These are phyloP conservation scores for Ceratocystis cubensis DNA, from an alignment of 2,329 filamentous ascomycete genomes.

Conservation along the genomic window DNA sequence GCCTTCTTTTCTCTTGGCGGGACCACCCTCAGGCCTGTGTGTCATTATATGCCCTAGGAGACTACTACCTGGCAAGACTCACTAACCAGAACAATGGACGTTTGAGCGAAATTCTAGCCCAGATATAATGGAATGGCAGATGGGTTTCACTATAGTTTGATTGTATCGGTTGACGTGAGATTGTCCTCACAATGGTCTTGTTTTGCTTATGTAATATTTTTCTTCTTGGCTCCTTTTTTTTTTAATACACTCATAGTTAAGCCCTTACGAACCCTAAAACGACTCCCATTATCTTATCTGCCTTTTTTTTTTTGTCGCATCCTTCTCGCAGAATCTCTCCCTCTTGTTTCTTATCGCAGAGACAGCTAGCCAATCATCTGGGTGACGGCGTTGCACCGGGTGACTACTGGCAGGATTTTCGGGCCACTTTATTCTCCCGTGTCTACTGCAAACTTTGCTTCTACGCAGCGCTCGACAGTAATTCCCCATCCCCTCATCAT, in stretches of 20 bases:
- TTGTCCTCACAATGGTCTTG: not conserved
- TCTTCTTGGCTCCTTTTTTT: not conserved
- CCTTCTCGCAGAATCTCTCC: not conserved
- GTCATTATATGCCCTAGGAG: not conserved
- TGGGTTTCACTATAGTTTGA: not conserved
- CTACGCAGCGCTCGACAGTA: not conserved
- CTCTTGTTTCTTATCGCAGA: not conserved
- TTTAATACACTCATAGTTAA: not conserved
- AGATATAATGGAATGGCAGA: not conserved
- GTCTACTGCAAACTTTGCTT: not conserved
- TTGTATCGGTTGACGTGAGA: not conserved
- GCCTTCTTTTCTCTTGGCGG: not conserved
- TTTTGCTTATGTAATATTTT: not conserved
- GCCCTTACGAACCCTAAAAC: not conserved
- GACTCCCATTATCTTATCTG: not conserved
- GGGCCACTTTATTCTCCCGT: not conserved
- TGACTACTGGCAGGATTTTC: not conserved
- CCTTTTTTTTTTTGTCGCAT: not conserved
- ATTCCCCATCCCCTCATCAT: not conserved
- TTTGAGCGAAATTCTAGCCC: not conserved
- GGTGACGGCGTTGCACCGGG: not conserved
- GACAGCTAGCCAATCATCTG: not conserved
- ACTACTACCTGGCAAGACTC: not conserved
- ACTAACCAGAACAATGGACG: not conserved
- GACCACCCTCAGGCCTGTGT: not conserved